Conservation (phyloP, 768 basidiomycete species). For the Mycena amicta region DNA sequence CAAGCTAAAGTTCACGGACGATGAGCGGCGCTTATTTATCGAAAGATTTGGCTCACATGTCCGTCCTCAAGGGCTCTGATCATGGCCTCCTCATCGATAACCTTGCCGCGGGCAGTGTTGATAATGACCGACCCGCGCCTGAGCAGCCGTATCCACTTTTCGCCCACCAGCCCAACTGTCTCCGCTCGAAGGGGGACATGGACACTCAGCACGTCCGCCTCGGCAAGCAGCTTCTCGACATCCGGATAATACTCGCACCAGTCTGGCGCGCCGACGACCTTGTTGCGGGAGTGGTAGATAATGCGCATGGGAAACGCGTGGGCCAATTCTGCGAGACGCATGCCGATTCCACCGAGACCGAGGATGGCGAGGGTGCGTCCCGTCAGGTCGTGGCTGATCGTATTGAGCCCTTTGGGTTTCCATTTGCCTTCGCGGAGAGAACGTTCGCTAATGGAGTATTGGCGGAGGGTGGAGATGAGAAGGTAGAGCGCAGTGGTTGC, state of each 20-base stretch:
- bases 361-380: constrained; percentile 73
- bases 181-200: constrained; percentile 79
- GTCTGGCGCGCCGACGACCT: constrained; percentile 56
- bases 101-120: constrained; percentile 90
- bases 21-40: not conserved
- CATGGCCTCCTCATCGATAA: constrained; percentile 86
- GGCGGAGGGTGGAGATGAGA: constrained; percentile 74
- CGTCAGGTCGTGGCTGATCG: constrained; percentile 61
- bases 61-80: constrained; percentile 84
- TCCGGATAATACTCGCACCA: constrained; percentile 78
- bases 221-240: constrained; percentile 63
- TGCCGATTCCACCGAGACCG: constrained; percentile 78
- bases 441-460: constrained; percentile 68
- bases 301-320: constrained; percentile 89
- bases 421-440: constrained; percentile 59
- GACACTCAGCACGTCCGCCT: constrained; percentile 83
- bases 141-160: constrained; percentile 74
- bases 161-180: constrained; percentile 74
- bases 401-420: constrained; percentile 56
- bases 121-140: constrained; percentile 79
- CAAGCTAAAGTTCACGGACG: constrained; percentile 50
- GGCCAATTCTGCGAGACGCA: constrained; percentile 68
- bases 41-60: constrained; percentile 57
- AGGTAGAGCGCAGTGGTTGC: constrained; percentile 88
- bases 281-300: constrained; percentile 74